Conservation (phyloP, 345 rosid genomes). For the Acer yangbiense region DNA sequence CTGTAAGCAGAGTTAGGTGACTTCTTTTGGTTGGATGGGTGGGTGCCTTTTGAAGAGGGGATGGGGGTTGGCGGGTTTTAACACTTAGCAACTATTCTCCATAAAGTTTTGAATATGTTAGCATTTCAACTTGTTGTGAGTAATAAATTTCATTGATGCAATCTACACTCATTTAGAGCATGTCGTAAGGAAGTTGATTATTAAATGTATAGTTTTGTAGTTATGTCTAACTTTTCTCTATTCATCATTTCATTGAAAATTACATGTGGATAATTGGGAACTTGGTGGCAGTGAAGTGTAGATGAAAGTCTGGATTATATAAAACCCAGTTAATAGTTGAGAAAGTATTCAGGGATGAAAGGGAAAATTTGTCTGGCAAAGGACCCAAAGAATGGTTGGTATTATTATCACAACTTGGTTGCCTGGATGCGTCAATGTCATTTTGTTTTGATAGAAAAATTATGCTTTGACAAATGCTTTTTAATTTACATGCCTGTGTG, state of each 20-base stretch:
- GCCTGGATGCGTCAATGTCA: background rate
- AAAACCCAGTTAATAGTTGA: background rate
- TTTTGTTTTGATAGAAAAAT: background rate
- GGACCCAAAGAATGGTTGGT: background rate
- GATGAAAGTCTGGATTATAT: background rate
- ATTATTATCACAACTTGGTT: background rate
- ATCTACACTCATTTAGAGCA: background rate
- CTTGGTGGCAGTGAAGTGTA: slow-evolving; percentile 8
- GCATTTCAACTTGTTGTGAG: background rate
- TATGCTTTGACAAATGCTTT: background rate
- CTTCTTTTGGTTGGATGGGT: background rate
- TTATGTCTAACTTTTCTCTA: background rate
- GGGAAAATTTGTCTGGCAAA: background rate
- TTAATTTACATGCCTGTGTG: background rate
- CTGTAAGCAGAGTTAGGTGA: background rate
- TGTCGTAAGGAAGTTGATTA: background rate
- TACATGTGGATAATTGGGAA: slow-evolving; percentile 1
- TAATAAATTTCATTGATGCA: background rate
- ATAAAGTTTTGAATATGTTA: background rate
- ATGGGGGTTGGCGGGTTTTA: background rate
- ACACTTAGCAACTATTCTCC: background rate
- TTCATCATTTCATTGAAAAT: background rate
- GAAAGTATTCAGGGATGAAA: background rate
- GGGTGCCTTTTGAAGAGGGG: background rate
- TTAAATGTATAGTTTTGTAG: background rate